Base-by-base conservation (phyloP, 805 yeast genomes). In the Dipodascopsis uninucleata region DNA sequence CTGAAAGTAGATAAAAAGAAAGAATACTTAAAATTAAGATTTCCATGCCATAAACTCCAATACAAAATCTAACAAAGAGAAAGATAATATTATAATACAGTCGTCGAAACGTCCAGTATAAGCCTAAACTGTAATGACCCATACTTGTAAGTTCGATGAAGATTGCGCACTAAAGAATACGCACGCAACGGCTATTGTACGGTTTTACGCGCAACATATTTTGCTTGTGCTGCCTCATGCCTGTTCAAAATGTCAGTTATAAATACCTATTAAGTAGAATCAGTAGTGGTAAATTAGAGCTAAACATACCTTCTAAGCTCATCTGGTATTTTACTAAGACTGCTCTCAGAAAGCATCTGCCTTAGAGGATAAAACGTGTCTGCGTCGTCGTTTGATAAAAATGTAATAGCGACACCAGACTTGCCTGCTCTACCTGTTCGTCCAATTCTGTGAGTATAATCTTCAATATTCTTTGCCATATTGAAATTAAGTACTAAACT, bases 361-460 rank as follows among this genome's bases (percentile, higher is more conserved):
- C 70, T 69, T 58, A 81, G 62, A 51, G 75, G 81, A 41, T 64
- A 62, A 42, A 82, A 71, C 1, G 68, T 74, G 10, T 66, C 63
- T 39, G 66, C 68, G 55, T 83, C 89, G 3, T 71, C 72, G 9
- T 72, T 73, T 43, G 76, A 78, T 51, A 88, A 62, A 53, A 85
- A 84, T 0, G 96, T 83, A 9, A 81, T 69, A 3, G 96, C 82
- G 7, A 75, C 70, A 35, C 98, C 98, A 4, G 61, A 61, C 36
- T 76, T 78, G 0, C 97, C 97, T 0, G 96, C 97, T 64, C 98
- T 77, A 29, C 97, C 98, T 0, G 98, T 90, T 67, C 98, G 79
- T 45, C 98, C 98, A 39, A 90, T 82, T 60, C 97, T 75, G 65
- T 90, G 98, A 16, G 90, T 77, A 57, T 88, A 90, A 47, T 83